phyloP scores from a whole-genome alignment of 148 eudicot species.

The Chenopodium album region DNA sequence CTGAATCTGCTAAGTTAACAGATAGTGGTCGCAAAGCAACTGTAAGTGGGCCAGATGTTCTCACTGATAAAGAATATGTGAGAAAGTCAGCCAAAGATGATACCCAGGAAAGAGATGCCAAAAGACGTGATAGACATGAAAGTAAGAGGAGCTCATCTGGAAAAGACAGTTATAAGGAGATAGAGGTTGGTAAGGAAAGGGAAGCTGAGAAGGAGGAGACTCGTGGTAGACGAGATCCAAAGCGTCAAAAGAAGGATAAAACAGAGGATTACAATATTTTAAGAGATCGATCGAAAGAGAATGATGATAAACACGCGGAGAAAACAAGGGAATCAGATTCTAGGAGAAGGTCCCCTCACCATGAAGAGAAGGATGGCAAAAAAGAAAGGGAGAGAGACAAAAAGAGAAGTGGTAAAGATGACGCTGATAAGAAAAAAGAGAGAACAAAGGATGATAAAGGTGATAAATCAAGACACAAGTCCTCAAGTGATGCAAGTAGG shows the following conservation, averaged over 20 bases:
- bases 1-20: constrained; percentile 39
- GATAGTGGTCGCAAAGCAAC: constrained; percentile 33
- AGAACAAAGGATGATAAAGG: constrained; percentile 53
- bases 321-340: constrained; percentile 59
- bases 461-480: constrained; percentile 62
- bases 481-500: constrained; percentile 50
- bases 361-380: constrained; percentile 52
- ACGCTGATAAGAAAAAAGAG: constrained; percentile 52
- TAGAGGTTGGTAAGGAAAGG: constrained; percentile 41
- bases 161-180: constrained; percentile 41
- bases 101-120: constrained; percentile 40
- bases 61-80: constrained; percentile 27
- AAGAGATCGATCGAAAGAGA: constrained; percentile 61
- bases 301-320: constrained; percentile 43
- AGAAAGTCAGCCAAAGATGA: constrained; percentile 41
- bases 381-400: constrained; percentile 51
- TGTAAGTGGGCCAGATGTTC: constrained; percentile 34
- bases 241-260: constrained; percentile 47
- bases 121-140: constrained; percentile 50
- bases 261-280: constrained; percentile 41
- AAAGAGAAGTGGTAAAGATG: constrained; percentile 54
- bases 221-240: constrained; percentile 51
- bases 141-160: constrained; percentile 43
- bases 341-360: constrained; percentile 49
- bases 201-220: constrained; percentile 44